phyloP scores from a whole-genome alignment of 768 basidiomycete genomes.

The Leccinum rimulosum region DNA sequence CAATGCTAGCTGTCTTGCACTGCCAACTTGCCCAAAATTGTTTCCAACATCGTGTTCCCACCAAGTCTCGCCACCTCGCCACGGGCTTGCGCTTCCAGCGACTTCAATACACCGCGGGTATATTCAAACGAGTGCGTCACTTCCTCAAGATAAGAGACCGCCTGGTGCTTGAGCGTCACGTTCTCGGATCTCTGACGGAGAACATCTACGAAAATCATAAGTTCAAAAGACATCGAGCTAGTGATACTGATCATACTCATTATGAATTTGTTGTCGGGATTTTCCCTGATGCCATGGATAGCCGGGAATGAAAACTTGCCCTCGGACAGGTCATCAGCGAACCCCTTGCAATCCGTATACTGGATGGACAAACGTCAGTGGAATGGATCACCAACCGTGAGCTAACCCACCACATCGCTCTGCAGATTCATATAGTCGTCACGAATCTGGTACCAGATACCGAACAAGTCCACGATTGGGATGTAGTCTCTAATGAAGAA shows the following conservation, averaged over 20 bases:
- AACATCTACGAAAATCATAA: slow-evolving; percentile 54
- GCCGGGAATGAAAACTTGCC: slow-evolving; percentile 98
- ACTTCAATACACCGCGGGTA: slow-evolving; percentile 65
- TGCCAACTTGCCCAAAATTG: slow-evolving; percentile 52
- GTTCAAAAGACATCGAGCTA: background rate
- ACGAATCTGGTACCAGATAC: slow-evolving; percentile 57
- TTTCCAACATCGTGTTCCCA: slow-evolving; percentile 66
- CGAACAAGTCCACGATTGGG: slow-evolving; percentile 56
- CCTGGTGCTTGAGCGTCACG: slow-evolving; percentile 74
- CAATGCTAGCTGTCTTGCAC: slow-evolving; percentile 4
- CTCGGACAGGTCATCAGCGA: slow-evolving; percentile 92
- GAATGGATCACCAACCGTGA: background rate
- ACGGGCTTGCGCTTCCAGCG: slow-evolving; percentile 63
- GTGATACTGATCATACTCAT: slow-evolving; percentile 56
- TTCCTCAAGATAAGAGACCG: slow-evolving; percentile 73
- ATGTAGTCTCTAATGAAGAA: slow-evolving; percentile 43
- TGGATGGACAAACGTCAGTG: slow-evolving; percentile 27
- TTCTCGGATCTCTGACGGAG: slow-evolving; percentile 86
- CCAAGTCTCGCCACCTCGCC: slow-evolving; percentile 74
- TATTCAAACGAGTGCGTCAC: slow-evolving; percentile 87
- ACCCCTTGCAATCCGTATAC: slow-evolving; percentile 85
- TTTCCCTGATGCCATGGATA: slow-evolving; percentile 82
- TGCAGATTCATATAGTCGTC: slow-evolving; percentile 49
- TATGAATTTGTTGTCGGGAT: slow-evolving; percentile 73
- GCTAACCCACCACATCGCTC: slow-evolving; percentile 18